Conservation (phyloP, 768 basidiomycete genomes). For the Fibroporia radiculosa region DNA sequence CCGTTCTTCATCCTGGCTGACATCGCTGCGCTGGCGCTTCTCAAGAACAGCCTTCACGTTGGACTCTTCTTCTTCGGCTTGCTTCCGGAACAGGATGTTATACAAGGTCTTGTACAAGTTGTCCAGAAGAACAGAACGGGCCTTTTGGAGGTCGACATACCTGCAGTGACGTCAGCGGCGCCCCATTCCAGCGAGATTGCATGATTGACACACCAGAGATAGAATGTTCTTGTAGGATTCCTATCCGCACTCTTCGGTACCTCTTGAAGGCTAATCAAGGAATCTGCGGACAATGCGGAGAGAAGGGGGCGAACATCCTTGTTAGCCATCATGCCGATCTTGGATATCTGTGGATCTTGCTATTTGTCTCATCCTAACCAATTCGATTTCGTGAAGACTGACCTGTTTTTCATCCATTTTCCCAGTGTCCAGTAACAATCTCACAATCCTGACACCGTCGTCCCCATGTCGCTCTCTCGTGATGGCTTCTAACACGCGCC, state of each 20-base stretch:
- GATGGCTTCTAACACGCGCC: constrained; percentile 67
- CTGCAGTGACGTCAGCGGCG: constrained; percentile 32
- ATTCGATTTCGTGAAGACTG: background rate
- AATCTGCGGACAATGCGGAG: constrained; percentile 70
- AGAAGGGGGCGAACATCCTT: constrained; percentile 82
- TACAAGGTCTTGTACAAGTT: constrained; percentile 85
- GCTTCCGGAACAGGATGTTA: constrained; percentile 71
- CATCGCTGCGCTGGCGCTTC: constrained; percentile 77
- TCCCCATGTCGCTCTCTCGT: constrained; percentile 78
- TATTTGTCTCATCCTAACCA: too few species aligned
- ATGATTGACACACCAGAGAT: constrained; percentile 62
- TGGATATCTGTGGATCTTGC: constrained; percentile 73
- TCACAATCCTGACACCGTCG: constrained; percentile 75
- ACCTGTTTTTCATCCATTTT: constrained; percentile 97
- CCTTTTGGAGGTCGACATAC: constrained; percentile 84
- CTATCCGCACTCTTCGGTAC: constrained; percentile 88
- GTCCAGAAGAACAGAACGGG: constrained; percentile 68
- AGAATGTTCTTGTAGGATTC: constrained; percentile 82
- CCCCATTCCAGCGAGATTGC: background rate
- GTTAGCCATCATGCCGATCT: constrained; percentile 85
- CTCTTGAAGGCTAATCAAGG: constrained; percentile 86
- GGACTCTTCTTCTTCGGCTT: constrained; percentile 63
- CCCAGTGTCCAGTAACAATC: constrained; percentile 70
- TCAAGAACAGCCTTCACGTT: constrained; percentile 66
- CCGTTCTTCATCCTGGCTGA: constrained; percentile 65